phyloP scores from a whole-genome alignment of 352 stramenopile species.

The Phytophthora palmivora region DNA sequence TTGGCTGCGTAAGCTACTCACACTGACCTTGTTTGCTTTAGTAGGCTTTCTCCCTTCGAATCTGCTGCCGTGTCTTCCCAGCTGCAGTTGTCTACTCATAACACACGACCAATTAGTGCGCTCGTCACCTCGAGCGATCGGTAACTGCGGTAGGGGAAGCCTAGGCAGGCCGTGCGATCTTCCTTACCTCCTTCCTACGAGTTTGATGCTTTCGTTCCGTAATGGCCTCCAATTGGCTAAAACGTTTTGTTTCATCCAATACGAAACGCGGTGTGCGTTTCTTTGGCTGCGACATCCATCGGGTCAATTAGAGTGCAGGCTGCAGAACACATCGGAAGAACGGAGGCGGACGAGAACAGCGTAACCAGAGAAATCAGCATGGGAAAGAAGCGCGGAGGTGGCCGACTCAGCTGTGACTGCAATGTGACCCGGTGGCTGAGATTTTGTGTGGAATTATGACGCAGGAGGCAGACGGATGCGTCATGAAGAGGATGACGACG shows the following conservation, averaged over 20 bases:
- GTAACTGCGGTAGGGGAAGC: background rate
- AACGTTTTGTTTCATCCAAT: slow-evolving; percentile 22
- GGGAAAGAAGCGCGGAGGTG: slow-evolving; percentile 76
- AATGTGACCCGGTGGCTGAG: slow-evolving; percentile 12
- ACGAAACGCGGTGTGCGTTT: background rate
- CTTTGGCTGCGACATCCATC: slow-evolving; percentile 20
- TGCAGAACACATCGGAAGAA: slow-evolving; percentile 21
- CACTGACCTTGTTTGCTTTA: slow-evolving; percentile 8
- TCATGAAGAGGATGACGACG: slow-evolving; percentile 70
- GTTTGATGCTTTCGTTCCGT: background rate
- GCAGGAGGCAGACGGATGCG: slow-evolving; percentile 66
- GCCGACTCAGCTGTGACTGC: background rate
- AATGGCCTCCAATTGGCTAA: slow-evolving; percentile 6
- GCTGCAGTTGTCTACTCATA: slow-evolving; percentile 10
- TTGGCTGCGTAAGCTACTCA: too few relatives aligned
- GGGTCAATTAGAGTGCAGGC: slow-evolving; percentile 12
- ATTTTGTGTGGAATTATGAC: background rate
- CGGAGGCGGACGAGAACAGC: background rate
- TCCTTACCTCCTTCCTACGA: slow-evolving; percentile 14
- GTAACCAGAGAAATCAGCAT: slow-evolving; percentile 34
- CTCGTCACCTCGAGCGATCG: background rate
- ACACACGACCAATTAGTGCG: background rate
- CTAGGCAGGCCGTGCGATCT: slow-evolving; percentile 17
- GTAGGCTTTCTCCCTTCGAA: background rate
- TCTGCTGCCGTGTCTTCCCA: slow-evolving; percentile 5